These are phyloP conservation scores for Zymoseptoria pseudotritici DNA, from an alignment of 2,329 filamentous ascomycete genomes.

Conservation along the genomic window DNA sequence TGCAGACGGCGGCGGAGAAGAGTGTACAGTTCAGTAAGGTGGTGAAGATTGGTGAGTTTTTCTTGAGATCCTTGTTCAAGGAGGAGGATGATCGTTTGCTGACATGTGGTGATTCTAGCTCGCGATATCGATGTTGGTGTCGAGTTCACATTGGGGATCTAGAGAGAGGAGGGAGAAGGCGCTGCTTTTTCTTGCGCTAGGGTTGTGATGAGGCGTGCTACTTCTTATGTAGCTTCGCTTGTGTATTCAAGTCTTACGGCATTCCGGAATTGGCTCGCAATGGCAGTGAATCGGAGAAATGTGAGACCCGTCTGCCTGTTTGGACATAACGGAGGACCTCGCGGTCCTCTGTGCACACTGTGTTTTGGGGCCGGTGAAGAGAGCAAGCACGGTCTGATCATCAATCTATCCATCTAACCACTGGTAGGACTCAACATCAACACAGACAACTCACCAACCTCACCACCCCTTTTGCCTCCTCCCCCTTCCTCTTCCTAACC, in stretches of 20 bases:
- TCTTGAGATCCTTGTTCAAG: conserved; percentile 4
- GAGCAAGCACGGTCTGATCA: no score
- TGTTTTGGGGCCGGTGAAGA: no score
- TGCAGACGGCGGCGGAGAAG: conserved; percentile 96
- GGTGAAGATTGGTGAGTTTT: conserved; percentile 82
- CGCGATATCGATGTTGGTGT: conserved; percentile 96
- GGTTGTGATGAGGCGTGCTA: background rate
- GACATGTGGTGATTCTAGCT: conserved; percentile 43
- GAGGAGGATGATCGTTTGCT: conserved; percentile 16
- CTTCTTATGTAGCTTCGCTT: no score
- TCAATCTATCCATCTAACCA: no score
- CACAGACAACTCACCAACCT: conserved; percentile 17
- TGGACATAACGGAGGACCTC: no score
- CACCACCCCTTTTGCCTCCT: conserved; percentile 17
- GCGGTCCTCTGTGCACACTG: no score
- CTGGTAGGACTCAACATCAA: conserved; percentile 12
- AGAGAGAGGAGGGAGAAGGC: conserved; percentile 29
- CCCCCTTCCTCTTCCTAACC: conserved; percentile 45
- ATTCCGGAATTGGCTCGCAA: no score
- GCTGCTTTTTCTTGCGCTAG: background rate
- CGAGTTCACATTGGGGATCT: conserved; percentile 92
- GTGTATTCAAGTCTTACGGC: no score
- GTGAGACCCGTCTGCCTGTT: no score
- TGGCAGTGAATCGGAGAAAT: no score
- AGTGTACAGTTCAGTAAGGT: conserved; percentile 98